phyloP scores from a whole-genome alignment of 2,329 filamentous ascomycete species.

The Volutella citrinella region DNA sequence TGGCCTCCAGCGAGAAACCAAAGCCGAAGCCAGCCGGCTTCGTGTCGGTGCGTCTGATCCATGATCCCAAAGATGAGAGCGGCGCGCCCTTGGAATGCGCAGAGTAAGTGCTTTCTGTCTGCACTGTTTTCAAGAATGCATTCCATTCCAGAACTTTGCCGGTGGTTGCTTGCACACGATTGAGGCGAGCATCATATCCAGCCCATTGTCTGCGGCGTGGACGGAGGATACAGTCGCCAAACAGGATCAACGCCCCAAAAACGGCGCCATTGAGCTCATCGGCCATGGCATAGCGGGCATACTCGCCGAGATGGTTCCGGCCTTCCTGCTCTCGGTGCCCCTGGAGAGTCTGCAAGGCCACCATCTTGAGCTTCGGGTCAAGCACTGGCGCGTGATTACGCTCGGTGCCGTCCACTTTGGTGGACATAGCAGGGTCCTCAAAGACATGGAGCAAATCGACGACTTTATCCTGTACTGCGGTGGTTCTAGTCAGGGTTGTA shows the following conservation, averaged over 20 bases:
- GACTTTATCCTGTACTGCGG: not conserved
- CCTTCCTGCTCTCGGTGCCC: not conserved
- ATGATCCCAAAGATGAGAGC: not conserved
- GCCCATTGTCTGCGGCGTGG: not conserved
- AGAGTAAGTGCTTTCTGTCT: not conserved
- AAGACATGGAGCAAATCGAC: not conserved
- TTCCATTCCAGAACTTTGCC: not conserved
- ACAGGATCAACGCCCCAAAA: not conserved
- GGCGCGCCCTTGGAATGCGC: not conserved
- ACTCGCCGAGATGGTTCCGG: not conserved
- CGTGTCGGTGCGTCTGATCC: not conserved
- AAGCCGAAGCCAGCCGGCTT: not conserved
- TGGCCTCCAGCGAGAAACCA: not conserved
- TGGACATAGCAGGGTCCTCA: not conserved
- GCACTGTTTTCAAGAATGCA: not conserved
- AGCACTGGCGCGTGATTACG: slow-evolving; percentile 2
- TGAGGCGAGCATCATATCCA: slow-evolving; percentile 1
- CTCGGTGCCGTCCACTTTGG: not conserved
- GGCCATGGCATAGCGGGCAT: slow-evolving; percentile 1
- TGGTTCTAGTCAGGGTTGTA: not conserved
- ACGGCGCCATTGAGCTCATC: not conserved
- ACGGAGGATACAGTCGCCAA: not conserved
- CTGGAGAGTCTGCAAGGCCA: not conserved
- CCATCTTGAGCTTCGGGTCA: not conserved
- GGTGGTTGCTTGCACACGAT: not conserved